Evolutionary conservation across 2,329 filamentous ascomycete species (phyloP), one percentile per base, ranked within the genome.

Genomic region (Curvularia lunata): DNA sequence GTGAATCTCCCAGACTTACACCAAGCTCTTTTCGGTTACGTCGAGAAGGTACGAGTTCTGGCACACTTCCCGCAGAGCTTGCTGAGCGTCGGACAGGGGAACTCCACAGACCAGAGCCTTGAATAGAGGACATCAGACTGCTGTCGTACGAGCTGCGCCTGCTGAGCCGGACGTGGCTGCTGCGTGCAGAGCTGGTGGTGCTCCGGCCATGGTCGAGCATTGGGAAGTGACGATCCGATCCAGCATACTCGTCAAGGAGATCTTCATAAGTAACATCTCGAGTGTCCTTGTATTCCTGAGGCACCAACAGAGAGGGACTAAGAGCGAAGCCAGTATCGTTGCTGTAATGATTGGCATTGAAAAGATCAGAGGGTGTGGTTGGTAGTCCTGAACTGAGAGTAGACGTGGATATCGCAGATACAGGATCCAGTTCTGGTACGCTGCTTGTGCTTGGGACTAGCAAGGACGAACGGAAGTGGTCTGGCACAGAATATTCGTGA

Each of bases 131-230:
- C 51, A 83, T 74, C 40, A 84, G 78, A 61, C 84, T 80, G 67
- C 83, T 85, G 67, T 85, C 83, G 56, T 85, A 83, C 5, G 83
- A 85, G 68, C 82, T 84, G 63, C 81, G 82, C 61, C 84, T 84
- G 77, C 83, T 85, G 50, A 83, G 81, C 13, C 80, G 80, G 2
- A 82, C 81, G 54, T 78, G 79, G 63, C 82, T 83, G 66, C 79
- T 83, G 25, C 81, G 80, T 25, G 77, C 76, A 6, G 79, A 78
- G 47, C 78, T 77, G 37, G 77, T 75, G 48, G 76, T 67, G 49
- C 77, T 76, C 45, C 68, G 68, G 27, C 57, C 72, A n/a, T 76
- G 71, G 25, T 79, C 72, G 52, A 77, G 76, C 58, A 82, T 79
- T 21, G 79, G 77, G 46, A 80, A 81, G 56, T 82, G 80, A 10